Evolutionary conservation across 345 rosid genomes (phyloP).

Genomic region (Rhodamnia argentea): DNA sequence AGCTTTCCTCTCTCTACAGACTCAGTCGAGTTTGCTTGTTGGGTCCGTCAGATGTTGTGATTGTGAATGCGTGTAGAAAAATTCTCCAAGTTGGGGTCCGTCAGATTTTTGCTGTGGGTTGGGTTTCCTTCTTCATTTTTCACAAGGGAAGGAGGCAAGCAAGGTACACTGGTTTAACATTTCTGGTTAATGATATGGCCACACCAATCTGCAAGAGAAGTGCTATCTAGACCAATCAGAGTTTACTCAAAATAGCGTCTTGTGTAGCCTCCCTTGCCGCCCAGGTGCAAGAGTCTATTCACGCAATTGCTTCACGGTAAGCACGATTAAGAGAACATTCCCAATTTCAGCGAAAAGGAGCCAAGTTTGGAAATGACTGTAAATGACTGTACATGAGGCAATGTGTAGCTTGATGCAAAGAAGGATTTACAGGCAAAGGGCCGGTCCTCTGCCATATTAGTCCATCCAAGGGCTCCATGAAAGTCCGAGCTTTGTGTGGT

Average conservation of each 20-base stretch:
- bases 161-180: neutral
- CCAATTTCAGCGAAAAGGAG: accelerated
- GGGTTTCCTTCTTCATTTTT: neutral
- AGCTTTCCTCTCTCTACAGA: neutral
- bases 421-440: neutral
- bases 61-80: neutral
- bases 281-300: neutral
- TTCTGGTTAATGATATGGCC: neutral
- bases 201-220: neutral
- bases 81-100: neutral
- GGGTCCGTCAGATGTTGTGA: neutral
- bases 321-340: too few species aligned
- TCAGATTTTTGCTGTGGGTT: neutral
- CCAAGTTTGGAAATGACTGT: neutral
- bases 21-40: neutral
- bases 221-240: neutral
- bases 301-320: neutral
- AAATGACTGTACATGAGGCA: too few species aligned
- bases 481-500: neutral
- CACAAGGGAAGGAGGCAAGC: neutral
- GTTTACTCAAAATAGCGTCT: neutral
- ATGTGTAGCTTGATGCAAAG: neutral
- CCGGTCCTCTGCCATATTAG: neutral
- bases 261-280: neutral
- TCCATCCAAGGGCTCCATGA: neutral